Base-by-base conservation (phyloP, 176 grass and related monocot genomes). In the Miscanthus lutarioriparius region DNA sequence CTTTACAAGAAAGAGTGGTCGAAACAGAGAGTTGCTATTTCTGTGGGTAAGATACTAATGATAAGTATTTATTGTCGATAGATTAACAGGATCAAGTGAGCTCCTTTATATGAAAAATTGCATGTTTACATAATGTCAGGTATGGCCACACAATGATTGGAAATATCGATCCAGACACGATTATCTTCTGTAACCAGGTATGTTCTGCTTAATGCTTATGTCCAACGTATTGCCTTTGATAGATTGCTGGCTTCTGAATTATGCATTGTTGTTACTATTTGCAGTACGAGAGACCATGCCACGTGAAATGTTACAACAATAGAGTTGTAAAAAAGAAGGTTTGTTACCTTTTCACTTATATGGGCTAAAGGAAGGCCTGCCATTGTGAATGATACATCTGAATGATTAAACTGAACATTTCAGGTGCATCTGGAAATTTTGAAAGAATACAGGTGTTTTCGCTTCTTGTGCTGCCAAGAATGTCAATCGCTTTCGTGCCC, bases 111-210 rank as follows among this genome's bases (percentile, higher is more conserved):
- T 91, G 22, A 84, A 85, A 81, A 44, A 36, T 15, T 65, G 38
- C 48, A 74, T 48, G 47, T 69, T 85, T 67, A 48, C 27, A 73
- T 83, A 90, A 84, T 67, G 69, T 86, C 80, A 96, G 94, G 28
- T 79, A 88, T 76, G 74, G 20, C 28, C 36, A 0, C 78, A 90
- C 91, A 5, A 78, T 47, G 28, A 19, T 92, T 72, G 82, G 85
- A 78, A 58, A 64, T 82, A 72, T 86, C 30, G n/a, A 36, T 25
- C 64, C 73, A 51, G 77, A 89, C 39, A 85, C 79, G 63, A 87
- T 93, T 43, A 74, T 91, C 74, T 96, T 93, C 78, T 96, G 94
- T 91, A 89, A 89, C 85, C 94, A 96, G 85, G 91, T 93, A 69
- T 82, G 69, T 84, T 85, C 30, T 68, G 41, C 49, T 56, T 74